A percentile compares a stretch with the other conserved stretches of the same genome.
Conservation (phyloP, 2,329 filamentous ascomycete genomes). For the Colletotrichum sp. region DNA sequence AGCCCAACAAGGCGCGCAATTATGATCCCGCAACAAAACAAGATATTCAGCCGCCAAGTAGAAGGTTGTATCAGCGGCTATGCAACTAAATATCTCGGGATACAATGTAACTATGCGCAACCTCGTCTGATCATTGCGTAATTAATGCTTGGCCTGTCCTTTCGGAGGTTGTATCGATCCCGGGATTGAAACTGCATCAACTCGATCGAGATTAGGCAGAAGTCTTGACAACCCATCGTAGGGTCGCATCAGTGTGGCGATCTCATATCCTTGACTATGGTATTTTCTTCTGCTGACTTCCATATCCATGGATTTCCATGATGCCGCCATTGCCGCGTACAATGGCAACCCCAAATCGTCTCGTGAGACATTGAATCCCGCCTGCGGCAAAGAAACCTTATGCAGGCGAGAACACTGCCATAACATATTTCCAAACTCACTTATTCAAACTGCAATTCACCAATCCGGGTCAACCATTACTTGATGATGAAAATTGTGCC, state of each 20-base stretch:
- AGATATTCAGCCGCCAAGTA: not conserved
- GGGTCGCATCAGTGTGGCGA: accelerated
- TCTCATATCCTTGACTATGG: not conserved
- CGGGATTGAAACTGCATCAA: not conserved
- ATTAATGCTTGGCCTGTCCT: not conserved
- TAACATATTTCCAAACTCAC: no score
- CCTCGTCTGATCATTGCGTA: not conserved
- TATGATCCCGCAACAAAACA: not conserved
- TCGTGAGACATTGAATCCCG: not conserved
- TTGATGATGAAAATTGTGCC: not conserved
- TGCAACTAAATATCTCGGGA: accelerated
- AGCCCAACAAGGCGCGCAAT: not conserved
- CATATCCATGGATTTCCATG: not conserved
- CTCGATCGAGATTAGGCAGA: not conserved
- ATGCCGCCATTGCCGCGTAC: not conserved
- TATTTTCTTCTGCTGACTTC: accelerated
- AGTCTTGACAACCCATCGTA: not conserved
- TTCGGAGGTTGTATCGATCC: not conserved
- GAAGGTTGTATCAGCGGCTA: not conserved
- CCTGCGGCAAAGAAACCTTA: not conserved
- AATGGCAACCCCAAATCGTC: not conserved
- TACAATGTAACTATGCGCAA: not conserved
- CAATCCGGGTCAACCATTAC: accelerated
- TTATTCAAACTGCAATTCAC: accelerated
- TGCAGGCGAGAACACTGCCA: accelerated